Percentiles rank a stretch among this genome's conserved stretches.
Conservation (phyloP, 495 filamentous ascomycete species). For the Talaromyces trachyspermus region DNA sequence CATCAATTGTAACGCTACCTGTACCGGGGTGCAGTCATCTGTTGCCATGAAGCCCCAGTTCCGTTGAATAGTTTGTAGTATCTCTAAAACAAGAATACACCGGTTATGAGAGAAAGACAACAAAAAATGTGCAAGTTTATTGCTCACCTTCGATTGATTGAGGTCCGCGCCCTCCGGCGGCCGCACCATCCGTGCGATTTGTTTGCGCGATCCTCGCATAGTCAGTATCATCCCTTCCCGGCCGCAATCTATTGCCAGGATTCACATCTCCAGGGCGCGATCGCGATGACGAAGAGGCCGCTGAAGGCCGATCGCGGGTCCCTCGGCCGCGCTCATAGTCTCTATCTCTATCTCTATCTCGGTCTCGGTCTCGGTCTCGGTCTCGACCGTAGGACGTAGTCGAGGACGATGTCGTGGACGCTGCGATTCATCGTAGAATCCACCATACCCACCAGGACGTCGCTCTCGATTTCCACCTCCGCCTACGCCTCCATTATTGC, state of each 20-base stretch:
- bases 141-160: constrained; percentile 37
- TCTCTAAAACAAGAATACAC: constrained; percentile 41
- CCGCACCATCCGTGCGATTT: constrained; percentile 11
- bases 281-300: constrained; percentile 25
- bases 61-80: constrained; percentile 64
- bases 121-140: neutral
- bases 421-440: constrained; percentile 32
- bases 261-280: constrained; percentile 32
- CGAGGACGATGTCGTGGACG: constrained; percentile 16
- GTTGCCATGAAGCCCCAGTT: constrained; percentile 91
- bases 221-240: constrained; percentile 18
- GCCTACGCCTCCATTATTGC: constrained; percentile 23
- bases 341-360: constrained; percentile 18
- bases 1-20: constrained; percentile 86
- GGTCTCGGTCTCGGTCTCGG: constrained; percentile 30
- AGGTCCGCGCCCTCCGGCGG: constrained; percentile 15
- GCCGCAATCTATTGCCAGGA: constrained; percentile 19
- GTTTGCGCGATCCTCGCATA: constrained; percentile 11
- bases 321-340: constrained; percentile 5
- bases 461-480: constrained; percentile 20
- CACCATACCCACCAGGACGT: constrained; percentile 40
- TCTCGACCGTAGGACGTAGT: constrained; percentile 25
- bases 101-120: too few relatives aligned
- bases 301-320: constrained; percentile 28
- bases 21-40: constrained; percentile 81